Base-by-base conservation (phyloP, 495 filamentous ascomycete genomes). In the Podospora pseudocomata region DNA sequence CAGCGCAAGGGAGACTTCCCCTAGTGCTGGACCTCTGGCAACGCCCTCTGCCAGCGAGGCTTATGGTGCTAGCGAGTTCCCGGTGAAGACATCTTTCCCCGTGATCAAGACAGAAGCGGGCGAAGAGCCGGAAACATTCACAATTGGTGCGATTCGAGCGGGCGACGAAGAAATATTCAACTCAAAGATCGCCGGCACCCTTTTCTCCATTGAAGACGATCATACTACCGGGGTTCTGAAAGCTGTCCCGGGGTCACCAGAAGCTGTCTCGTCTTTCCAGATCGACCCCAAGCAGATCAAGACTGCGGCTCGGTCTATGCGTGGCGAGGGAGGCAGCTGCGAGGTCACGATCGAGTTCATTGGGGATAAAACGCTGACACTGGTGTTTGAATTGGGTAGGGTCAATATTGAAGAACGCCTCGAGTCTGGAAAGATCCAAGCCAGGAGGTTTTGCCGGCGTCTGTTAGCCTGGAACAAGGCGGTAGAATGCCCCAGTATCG, bases 391-490 rank as follows among this genome's bases (percentile, higher is more conserved):
- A 57, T 18, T 11, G 7, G 39, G 39, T 6, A 65, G 28, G 64
- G 58, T 56, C 66, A 5, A 32, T 67, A 60, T 63, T 26, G 32
- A 65, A 60, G 18, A 61, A 56, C 23, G 64, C 71, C 19, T 19
- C 70, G 15, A 72, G 56, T 72, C 55, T 23, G 80, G 80, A 5
- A 68, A 67, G 60, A 65, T 80, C 18, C 80, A 82, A 20, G 70
- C 68, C 5, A 67, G 76, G n/a, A 60, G 70, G 7, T 79, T 83
- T 18, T 76, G 74, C 20, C 67, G 68, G 28, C 76, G 80, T 72
- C 39, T 79, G 60, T 65, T 63, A 55, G 18, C 4, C 0, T 71
- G 76, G 61, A 80, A 78, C 26, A 63, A 66, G 11, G 60, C 56
- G 1, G 70, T 80, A 15, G 59, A 63, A 5, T 77, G 61, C n/a